These are phyloP conservation scores for Irpex sp. DNA, from an alignment of 1,284 basidiomycete genomes.

Conservation along the genomic window DNA sequence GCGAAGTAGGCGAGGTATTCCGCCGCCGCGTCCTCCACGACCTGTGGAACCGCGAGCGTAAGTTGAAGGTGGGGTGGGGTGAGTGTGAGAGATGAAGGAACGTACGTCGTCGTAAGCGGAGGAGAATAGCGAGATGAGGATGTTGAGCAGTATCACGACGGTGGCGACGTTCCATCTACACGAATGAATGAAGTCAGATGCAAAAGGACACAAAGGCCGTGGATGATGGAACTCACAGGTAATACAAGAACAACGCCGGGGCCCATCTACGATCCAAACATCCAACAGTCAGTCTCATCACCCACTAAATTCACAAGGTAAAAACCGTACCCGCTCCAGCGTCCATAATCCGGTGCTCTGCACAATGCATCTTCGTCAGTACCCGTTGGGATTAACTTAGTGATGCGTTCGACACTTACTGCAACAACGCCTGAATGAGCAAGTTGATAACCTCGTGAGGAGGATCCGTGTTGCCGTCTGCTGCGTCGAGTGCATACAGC, in stretches of 20 bases:
- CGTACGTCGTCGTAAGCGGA: constrained; percentile 84
- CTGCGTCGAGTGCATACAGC: constrained; percentile 85
- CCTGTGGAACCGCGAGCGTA: constrained; percentile 24
- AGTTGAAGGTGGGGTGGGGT: not conserved
- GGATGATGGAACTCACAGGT: constrained; percentile 47
- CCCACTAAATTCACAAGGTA: not conserved
- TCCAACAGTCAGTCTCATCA: no score
- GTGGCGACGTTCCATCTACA: constrained; percentile 81
- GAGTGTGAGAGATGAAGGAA: constrained; percentile 15
- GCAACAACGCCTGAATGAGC: constrained; percentile 77
- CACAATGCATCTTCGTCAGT: not conserved
- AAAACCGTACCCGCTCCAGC: constrained; percentile 15
- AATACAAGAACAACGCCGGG: constrained; percentile 74
- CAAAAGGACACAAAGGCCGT: not conserved
- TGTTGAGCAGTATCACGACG: constrained; percentile 86
- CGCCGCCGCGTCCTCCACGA: constrained; percentile 61
- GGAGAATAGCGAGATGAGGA: constrained; percentile 92
- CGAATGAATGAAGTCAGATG: not conserved
- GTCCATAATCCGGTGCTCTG: constrained; percentile 78
- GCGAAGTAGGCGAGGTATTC: constrained; percentile 89
- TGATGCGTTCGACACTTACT: constrained; percentile 36
- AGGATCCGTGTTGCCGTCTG: constrained; percentile 72
- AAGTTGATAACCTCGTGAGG: constrained; percentile 55
- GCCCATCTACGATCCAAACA: constrained; percentile 42
- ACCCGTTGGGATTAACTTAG: not conserved